Conservation (phyloP, 345 rosid species). For the Raphanus raphanistrum region DNA sequence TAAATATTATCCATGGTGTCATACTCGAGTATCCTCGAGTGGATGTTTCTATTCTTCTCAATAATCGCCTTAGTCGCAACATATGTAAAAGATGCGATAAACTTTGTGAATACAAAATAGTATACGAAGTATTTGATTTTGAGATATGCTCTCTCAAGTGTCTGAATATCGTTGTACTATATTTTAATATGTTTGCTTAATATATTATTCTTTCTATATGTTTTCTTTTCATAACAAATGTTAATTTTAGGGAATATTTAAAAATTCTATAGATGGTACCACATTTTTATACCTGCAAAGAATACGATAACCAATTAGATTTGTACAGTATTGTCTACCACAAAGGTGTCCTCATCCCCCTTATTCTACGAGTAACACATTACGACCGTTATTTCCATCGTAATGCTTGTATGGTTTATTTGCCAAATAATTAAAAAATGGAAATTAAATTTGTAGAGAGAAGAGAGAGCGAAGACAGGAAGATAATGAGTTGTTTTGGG, state of each 20-base stretch:
- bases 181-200: not conserved
- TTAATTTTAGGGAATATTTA: not conserved
- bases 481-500: too few relatives aligned
- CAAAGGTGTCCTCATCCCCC: too few relatives aligned
- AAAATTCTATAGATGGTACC: not conserved
- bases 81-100: not conserved
- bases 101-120: not conserved
- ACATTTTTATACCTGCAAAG: too few relatives aligned
- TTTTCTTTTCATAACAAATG: not conserved
- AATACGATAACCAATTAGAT: not conserved
- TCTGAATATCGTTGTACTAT: not conserved
- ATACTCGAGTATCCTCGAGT: not conserved
- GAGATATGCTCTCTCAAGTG: not conserved
- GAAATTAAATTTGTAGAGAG: too few relatives aligned
- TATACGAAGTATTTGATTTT: not conserved
- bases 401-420: too few relatives aligned
- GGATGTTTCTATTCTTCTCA: not conserved
- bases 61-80: not conserved
- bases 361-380: too few relatives aligned
- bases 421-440: too few relatives aligned
- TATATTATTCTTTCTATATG: not conserved
- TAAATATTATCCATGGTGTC: not conserved
- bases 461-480: too few relatives aligned
- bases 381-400: too few relatives aligned
- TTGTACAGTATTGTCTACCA: not conserved